Base-by-base conservation (phyloP, 108 stramenopile genomes). In the Aurantiochytrium sp. region DNA sequence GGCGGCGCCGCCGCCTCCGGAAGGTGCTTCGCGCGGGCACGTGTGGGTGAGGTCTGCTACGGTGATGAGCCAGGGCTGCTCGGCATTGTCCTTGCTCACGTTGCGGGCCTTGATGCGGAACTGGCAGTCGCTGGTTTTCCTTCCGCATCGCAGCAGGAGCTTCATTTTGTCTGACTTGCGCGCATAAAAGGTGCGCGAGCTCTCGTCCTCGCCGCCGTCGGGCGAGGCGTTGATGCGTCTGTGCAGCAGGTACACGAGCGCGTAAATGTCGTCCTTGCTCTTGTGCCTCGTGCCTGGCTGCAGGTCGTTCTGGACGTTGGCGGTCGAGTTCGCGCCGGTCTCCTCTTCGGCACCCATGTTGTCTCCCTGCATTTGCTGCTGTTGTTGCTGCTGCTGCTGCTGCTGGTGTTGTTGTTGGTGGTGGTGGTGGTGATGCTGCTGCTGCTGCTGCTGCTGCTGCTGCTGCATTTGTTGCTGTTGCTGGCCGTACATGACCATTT, bases 51-150 rank as follows among this genome's bases (percentile, higher is more conserved):
- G 51, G 51, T 83, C 76, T 8, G 76, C 76, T 4, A 83, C 76
- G 10, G 76, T 83, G 76, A 83, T 45, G 49, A 83, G 45, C 76
- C 76, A 83, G 51, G 76, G 76, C 51, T 47, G 49, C n/a, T 83
- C 76, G 23, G 76, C 10, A 45, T 83, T 47, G 49, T 83, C 76
- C 51, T 83, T 83, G 23, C 3, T 53, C n/a, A 53, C 45, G 51
- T 83, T 53, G 49, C 76, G 76, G 51, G 76, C 76, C 76, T 83
- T 83, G 76, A 83, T 83, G 49, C 76, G 76, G 51, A 83, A 83
- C 28, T 47, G 49, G 1, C 76, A 83, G 45, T 47, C 76, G 45
- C 49, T 53, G 10, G 76, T 83, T 16, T 53, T 47, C 28, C 49
- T 47, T 6, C 76, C 76, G 76, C 76, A 83, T 1, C 76, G 76